Evolutionary conservation across 2,329 filamentous ascomycete species (phyloP), one percentile per base, ranked within the genome.

Genomic region (Harringtonia aguacate): DNA sequence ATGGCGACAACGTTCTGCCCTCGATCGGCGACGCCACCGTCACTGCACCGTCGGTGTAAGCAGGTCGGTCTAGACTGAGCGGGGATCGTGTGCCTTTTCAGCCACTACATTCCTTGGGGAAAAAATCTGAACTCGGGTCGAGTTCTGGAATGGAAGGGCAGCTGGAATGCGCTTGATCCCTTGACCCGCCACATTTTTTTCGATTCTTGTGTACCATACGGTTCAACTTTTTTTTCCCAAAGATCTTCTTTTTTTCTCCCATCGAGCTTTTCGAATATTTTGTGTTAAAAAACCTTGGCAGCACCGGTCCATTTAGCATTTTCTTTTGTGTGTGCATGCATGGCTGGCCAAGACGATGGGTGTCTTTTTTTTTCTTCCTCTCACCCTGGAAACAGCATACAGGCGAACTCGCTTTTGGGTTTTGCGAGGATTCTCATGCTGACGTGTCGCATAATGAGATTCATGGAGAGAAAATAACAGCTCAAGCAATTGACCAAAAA

Each of bases 1-100:
- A 75, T 51, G 69, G 54, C 47, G 48, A 49, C 13, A 78, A 79
- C 56, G 70, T 79, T 31, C 54, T 67, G 39, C 50, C 54, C 33
- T 66, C 73, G 31, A 55, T 62, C 39, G 61, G 61, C 46, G 52
- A 64, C 48, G 41, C 56, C 36, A 50, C 52, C 17, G 54, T 64
- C 38, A 40, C 36, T 30, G 50, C 44, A 6, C 24, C 24, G 24
- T 7, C 24, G 24, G 24, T 27, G 6, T 27, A 27, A 27, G 24
- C 6, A n/a, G n/a, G n/a, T n/a, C n/a, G n/a, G n/a, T n/a, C n/a
- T n/a, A n/a, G n/a, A n/a, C 20, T 53, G 50, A 39, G 41, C 27
- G 13, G 29, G 20, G 15, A 30, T n/a, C 18, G 20, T 21, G 5
- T 17, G 8, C 28, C 37, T 38, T 14, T 28, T 36, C n/a, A n/a